A percentile compares a stretch with the other conserved stretches of the same genome.
phyloP scores from a whole-genome alignment of 2,329 filamentous ascomycete genomes.

The Periconia digitata region DNA sequence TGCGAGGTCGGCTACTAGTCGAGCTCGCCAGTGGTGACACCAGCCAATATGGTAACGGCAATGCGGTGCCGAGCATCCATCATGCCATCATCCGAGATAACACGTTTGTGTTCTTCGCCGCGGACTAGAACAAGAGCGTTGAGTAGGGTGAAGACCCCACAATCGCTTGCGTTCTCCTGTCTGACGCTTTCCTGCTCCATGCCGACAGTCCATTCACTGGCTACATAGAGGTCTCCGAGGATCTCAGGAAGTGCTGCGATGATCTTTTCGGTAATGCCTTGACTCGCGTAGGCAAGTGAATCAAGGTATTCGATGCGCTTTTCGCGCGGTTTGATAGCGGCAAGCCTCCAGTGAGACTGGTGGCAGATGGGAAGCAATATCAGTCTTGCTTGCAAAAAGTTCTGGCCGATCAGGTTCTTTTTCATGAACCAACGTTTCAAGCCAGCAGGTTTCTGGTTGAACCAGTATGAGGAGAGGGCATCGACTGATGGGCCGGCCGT shows the following conservation, averaged over 20 bases:
- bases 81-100: conserved; percentile 59
- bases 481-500: conserved; percentile 59
- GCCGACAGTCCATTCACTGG: conserved; percentile 62
- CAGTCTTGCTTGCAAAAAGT: conserved; percentile 66
- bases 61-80: conserved; percentile 62
- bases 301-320: conserved; percentile 70
- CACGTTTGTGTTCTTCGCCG: conserved; percentile 39
- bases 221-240: conserved; percentile 57
- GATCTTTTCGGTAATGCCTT: conserved; percentile 7
- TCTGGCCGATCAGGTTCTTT: conserved; percentile 42
- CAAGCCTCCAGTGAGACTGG: conserved; percentile 68
- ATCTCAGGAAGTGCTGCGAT: conserved; percentile 61
- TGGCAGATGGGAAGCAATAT: conserved; percentile 71
- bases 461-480: conserved; percentile 68
- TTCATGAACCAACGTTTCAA: conserved; percentile 53
- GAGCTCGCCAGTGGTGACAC: conserved; percentile 32
- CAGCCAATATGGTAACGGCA: conserved; percentile 66
- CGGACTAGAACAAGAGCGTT: conserved; percentile 65
- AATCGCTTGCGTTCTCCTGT: conserved; percentile 72
- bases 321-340: conserved; percentile 64
- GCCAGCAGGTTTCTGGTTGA: conserved; percentile 42
- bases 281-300: conserved; percentile 51
- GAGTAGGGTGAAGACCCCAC: conserved; percentile 74
- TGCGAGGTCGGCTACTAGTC: conserved; percentile 12
- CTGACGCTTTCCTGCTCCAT: conserved; percentile 49